Base-by-base conservation (phyloP, 495 filamentous ascomycete genomes). In the Annulohypoxylon nitens region DNA sequence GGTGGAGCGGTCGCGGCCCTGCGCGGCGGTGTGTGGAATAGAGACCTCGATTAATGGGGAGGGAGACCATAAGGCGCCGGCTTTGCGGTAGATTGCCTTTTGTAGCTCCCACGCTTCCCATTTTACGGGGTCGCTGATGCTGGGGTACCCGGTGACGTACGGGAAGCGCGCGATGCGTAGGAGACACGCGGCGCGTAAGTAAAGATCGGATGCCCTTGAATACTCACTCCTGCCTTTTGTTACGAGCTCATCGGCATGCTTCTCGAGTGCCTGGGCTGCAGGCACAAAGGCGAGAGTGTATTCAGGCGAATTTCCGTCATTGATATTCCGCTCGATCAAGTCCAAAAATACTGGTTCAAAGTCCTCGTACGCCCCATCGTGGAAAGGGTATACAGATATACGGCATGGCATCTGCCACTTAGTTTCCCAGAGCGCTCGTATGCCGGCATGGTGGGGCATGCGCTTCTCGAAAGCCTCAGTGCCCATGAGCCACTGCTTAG, bases 161-260 rank as follows among this genome's bases (percentile, higher is more conserved):
- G 93, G 92, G 75, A 94, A 94, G 16, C 93, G 88, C 0, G 91
- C 85, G 70, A 94, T 94, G 51, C 93, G 87, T 75, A 92, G 89
- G 30, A 94, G 82, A 50, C 90, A 90, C 0, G 91, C 90, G 3
- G 90, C 90, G 20, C 92, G 89, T 23, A 93, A 83, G 75, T 92
- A 93, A 34, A 92, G 83, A 20, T 87, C 83, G 0, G 85, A 85
- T 1, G 92, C 91, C 30, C 80, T 80, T 14, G 84, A 71, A 18
- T 90, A 78, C 57, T 82, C 84, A 9, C 79, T 70, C 14, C 16
- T 7, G 0, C 48, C 66, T 2, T 26, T 26, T 14, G 77, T 78
- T 34, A 84, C 80, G 4, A 85, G 82, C 16, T 78, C 76, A 55
- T 85, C 83, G 26, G 86, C 91, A 48, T 83, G 71, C 0, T 74